Percentiles rank a stretch among this genome's conserved stretches.
Conservation (phyloP, 208 protist genomes). For the Trypanosoma cruzi region DNA sequence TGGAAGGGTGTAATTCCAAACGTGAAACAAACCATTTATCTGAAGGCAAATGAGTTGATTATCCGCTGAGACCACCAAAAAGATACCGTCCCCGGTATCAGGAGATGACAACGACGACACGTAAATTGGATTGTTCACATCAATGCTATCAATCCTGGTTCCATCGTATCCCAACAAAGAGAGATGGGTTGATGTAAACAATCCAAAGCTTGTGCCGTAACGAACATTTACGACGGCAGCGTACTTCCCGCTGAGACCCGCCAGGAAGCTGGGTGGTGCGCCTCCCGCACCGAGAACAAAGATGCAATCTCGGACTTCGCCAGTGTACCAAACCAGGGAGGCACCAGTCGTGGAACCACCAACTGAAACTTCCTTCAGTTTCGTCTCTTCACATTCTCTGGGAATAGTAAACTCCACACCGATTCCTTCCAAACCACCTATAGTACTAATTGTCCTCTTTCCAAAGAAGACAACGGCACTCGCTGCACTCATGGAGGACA, state of each 20-base stretch:
- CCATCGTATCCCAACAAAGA: background rate
- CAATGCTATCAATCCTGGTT: background rate
- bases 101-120: conserved; percentile 19
- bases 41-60: conserved; percentile 14
- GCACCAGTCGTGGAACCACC: background rate
- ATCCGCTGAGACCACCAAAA: conserved; percentile 4
- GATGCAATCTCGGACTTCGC: conserved; percentile 10
- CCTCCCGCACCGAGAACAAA: conserved; percentile 10
- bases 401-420: conserved; percentile 6
- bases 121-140: background rate
- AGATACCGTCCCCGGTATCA: conserved; percentile 14
- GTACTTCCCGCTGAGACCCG: conserved; percentile 2
- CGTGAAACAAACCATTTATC: conserved; percentile 3
- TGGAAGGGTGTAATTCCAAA: conserved; percentile 20
- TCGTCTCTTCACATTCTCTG: background rate
- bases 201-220: conserved; percentile 21
- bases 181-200: conserved; percentile 2
- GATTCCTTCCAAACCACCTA: background rate
- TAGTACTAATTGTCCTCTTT: background rate
- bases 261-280: conserved; percentile 9
- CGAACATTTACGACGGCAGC: conserved; percentile 7
- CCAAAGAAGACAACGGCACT: conserved; percentile 19
- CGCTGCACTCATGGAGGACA: background rate
- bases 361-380: background rate
- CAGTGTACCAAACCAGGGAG: conserved; percentile 19